These are phyloP conservation scores for Apiotrichum mycotoxinovorans DNA, from an alignment of 1,284 basidiomycete species.

Conservation along the genomic window DNA sequence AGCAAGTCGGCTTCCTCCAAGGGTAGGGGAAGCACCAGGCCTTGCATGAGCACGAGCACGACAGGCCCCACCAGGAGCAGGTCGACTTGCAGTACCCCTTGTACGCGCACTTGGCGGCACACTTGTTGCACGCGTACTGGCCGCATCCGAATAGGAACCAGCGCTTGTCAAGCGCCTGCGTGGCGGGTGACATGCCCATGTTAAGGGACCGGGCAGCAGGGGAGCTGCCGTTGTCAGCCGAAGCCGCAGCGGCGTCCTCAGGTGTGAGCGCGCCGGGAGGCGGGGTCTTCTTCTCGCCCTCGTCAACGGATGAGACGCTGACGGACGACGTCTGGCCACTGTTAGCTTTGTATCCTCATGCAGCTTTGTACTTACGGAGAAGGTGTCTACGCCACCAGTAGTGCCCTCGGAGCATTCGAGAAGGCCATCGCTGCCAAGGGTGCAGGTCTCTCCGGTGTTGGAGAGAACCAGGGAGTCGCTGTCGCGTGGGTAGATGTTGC, in stretches of 20 bases:
- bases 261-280: not conserved
- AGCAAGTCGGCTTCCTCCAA: not conserved
- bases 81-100: not conserved
- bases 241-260: not conserved
- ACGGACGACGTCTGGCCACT: not conserved
- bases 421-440: not conserved
- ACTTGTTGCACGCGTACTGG: not conserved
- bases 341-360: no score
- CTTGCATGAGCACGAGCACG: not conserved
- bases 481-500: not conserved
- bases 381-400: not conserved
- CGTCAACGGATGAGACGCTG: not conserved
- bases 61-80: not conserved
- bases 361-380: not conserved
- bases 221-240: not conserved
- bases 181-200: not conserved
- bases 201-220: not conserved
- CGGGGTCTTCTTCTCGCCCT: not conserved
- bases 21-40: not conserved
- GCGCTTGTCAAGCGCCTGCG: not conserved
- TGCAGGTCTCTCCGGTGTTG: not conserved
- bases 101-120: not conserved
- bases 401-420: not conserved
- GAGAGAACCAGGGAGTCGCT: not conserved
- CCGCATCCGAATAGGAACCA: not conserved